Evolutionary conservation across 1,139 yeast genomes (phyloP).

Genomic region (Candida gigantensis): DNA sequence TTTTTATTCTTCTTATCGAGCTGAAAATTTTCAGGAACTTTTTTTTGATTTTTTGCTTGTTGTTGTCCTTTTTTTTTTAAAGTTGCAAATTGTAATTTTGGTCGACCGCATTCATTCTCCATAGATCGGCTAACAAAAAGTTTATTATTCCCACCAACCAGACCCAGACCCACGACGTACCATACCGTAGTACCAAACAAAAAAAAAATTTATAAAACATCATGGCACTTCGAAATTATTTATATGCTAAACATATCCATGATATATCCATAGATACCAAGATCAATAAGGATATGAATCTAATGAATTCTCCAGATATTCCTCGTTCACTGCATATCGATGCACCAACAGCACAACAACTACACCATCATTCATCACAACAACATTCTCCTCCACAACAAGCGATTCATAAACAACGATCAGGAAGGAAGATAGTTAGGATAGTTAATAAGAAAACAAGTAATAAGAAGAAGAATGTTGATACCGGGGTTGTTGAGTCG

Average conservation of each 20-base stretch:
- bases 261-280: slow-evolving; percentile 21
- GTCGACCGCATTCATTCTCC: no score
- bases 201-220: neutral
- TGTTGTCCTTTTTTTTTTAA: neutral
- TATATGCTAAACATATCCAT: slow-evolving; percentile 42
- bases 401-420: slow-evolving; percentile 2
- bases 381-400: no score
- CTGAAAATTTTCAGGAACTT: no score
- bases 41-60: neutral
- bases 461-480: neutral
- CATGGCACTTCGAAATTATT: slow-evolving; percentile 47
- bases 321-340: neutral
- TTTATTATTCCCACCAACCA: no score
- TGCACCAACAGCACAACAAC: neutral
- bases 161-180: no score
- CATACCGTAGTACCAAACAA: no score
- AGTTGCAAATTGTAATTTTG: no score
- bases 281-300: slow-evolving; percentile 21
- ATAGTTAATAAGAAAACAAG: neutral
- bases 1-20: no score
- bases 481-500: slow-evolving; percentile 3
- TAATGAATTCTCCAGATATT: slow-evolving; percentile 13
- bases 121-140: neutral
- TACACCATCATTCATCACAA: no score
- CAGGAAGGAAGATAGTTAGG: slow-evolving; percentile 2